These are phyloP conservation scores for Globisporangium spinosum DNA, from an alignment of 352 stramenopile genomes.

Conservation along the genomic window DNA sequence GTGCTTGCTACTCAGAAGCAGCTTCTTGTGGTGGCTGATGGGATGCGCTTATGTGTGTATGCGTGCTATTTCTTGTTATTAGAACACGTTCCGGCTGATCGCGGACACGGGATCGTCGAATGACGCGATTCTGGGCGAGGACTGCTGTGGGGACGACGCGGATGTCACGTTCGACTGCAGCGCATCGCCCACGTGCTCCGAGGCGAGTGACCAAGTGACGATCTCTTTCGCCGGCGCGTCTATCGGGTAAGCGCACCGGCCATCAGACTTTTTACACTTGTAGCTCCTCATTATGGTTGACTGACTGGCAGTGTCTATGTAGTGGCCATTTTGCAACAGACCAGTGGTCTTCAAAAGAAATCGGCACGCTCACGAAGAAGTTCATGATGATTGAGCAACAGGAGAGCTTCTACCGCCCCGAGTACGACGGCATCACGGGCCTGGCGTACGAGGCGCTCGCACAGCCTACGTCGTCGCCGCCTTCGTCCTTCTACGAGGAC, in stretches of 20 bases:
- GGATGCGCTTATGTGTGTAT: not conserved
- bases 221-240: conserved; percentile 60
- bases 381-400: conserved; percentile 78
- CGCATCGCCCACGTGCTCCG: conserved; percentile 57
- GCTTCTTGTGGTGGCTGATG: not conserved
- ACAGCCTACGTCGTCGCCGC: conserved; percentile 31
- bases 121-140: conserved; percentile 54
- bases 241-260: conserved; percentile 41
- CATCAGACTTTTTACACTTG: not conserved
- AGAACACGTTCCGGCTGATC: conserved; percentile 79
- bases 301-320: not conserved
- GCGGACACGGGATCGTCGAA: conserved; percentile 85
- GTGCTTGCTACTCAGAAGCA: not conserved
- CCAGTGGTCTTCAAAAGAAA: conserved; percentile 52
- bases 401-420: conserved; percentile 66
- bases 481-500: conserved; percentile 55
- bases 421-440: conserved; percentile 78
- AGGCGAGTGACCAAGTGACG: conserved; percentile 22
- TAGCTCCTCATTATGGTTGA: not conserved
- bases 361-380: conserved; percentile 51
- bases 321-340: conserved; percentile 74
- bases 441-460: conserved; percentile 60
- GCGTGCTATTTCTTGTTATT: not conserved
- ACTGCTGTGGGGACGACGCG: conserved; percentile 50
- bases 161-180: conserved; percentile 60